Base-by-base conservation (phyloP, 2,329 filamentous ascomycete genomes). In the Fusarium paranaense region DNA sequence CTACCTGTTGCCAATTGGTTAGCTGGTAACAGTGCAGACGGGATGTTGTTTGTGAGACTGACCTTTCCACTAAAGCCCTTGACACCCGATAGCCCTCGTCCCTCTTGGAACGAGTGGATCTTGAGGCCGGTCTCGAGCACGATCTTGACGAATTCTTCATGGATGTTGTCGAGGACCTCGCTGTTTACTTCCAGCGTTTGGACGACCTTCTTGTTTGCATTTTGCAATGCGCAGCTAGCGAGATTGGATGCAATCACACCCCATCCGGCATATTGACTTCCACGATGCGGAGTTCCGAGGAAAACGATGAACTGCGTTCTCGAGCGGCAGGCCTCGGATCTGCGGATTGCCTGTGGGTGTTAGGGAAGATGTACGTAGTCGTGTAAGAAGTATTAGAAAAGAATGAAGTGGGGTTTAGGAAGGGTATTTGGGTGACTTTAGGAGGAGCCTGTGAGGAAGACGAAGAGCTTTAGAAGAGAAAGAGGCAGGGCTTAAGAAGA, bases 41-140 rank as follows among this genome's bases (percentile, higher is more conserved):
- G 2, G 13, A 16, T 27, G 20, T 2, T 38, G 13, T 9, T 18
- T 11, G 18, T 9, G 25, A 7, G 6, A 61, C 42, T 59, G 2
- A 66, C 67, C 63, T 70, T 67, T 14, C 52, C 50, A 30, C 79
- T 37, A 9, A 83, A 42, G 4, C 81, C 80, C 64, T 78, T 82
- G 52, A 84, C 76, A 22, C 82, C 82, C 4, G 79, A 79, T 14
- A 82, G 76, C 74, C 79, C 52, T 25, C 68, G 76, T 14, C 74
- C 79, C 58, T 84, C 83, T 56, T 85, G 81, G 70, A 85, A 85
- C 1, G 81, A 84, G 75, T 85, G 80, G n/a, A 85, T 77, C 56
- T 78, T 80, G 16, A 84, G 81, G 5, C 47, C 38, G 5, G 20
- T 42, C n/a, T 72, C 59, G 13, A 9, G 33, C 18, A 40, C 70